Percentiles rank a stretch among this genome's conserved stretches.
Conservation (phyloP, 257 asterid genomes). For the Nicotiana sylvestris region DNA sequence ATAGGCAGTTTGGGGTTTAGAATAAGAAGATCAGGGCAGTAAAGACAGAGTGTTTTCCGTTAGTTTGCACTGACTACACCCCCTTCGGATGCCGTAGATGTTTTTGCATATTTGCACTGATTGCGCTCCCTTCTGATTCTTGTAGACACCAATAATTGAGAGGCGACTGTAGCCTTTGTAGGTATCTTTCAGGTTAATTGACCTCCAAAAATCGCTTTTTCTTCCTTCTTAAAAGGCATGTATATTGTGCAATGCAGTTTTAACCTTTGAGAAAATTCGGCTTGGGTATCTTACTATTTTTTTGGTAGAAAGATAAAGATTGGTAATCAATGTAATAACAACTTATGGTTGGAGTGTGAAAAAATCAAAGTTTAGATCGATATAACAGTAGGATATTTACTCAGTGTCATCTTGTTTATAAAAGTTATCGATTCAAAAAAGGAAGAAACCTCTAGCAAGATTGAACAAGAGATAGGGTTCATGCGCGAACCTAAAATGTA, state of each 20-base stretch:
- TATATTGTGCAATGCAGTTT: not conserved
- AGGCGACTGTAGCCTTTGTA: not conserved
- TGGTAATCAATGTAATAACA: not conserved
- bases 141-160: not conserved
- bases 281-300: not conserved
- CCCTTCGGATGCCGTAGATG: not conserved
- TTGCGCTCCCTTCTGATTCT: not conserved
- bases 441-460: not conserved
- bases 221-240: not conserved
- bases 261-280: not conserved
- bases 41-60: not conserved
- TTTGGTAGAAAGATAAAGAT: conserved; percentile 1
- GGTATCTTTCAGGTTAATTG: not conserved
- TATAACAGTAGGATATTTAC: not conserved
- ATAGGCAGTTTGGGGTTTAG: not conserved
- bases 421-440: not conserved
- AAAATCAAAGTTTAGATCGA: not conserved
- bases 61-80: not conserved
- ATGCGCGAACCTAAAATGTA: not conserved
- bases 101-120: not conserved
- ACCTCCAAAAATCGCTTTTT: not conserved
- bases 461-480: not conserved
- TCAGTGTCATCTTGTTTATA: not conserved
- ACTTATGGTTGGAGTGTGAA: not conserved
- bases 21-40: not conserved